Percentiles rank a stretch among this genome's conserved stretches.
phyloP scores from a whole-genome alignment of 176 grass and related monocot genomes.

The Aegilops longissima region DNA sequence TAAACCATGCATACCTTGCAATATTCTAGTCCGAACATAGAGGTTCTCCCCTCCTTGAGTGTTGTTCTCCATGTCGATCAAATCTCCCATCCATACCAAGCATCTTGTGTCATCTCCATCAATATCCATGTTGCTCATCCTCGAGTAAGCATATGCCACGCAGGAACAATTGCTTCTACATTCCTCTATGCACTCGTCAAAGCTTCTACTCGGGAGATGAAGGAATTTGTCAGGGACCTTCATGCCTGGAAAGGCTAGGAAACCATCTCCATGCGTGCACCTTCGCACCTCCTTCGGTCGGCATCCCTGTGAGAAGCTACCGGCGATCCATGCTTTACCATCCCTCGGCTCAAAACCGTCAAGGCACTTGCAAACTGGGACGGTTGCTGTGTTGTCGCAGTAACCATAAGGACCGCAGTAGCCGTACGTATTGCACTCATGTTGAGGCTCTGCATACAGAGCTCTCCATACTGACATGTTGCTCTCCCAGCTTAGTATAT shows the following conservation, averaged over 20 bases:
- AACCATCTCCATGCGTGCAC: too few relatives aligned
- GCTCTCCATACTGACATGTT: conserved; percentile 12
- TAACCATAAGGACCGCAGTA: conserved; percentile 43
- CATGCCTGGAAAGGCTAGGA: too few relatives aligned
- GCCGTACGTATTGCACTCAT: conserved; percentile 28
- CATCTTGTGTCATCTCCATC: conserved; percentile 36
- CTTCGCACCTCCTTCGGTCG: too few relatives aligned
- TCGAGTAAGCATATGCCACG: conserved; percentile 54
- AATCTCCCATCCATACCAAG: conserved; percentile 43
- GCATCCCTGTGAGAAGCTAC: too few relatives aligned
- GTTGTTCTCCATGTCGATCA: conserved; percentile 40
- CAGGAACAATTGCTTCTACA: conserved; percentile 59
- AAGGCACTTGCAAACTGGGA: conserved; percentile 47
- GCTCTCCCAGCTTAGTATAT: conserved; percentile 30
- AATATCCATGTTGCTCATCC: conserved; percentile 17
- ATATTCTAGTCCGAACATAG: conserved; percentile 19
- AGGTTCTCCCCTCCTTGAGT: conserved; percentile 34
- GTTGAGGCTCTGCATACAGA: conserved; percentile 7
- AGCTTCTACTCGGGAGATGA: too few relatives aligned
- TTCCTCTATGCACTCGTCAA: conserved; percentile 26
- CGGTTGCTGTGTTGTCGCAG: conserved; percentile 26
- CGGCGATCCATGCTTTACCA: background rate
- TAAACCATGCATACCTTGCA: conserved; percentile 4
- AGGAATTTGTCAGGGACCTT: too few relatives aligned
- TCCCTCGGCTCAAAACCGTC: conserved; percentile 47